Evolutionary conservation across 2,329 filamentous ascomycete species (phyloP), one percentile per base, ranked within the genome.

Genomic region (Seiridium unicorne): DNA sequence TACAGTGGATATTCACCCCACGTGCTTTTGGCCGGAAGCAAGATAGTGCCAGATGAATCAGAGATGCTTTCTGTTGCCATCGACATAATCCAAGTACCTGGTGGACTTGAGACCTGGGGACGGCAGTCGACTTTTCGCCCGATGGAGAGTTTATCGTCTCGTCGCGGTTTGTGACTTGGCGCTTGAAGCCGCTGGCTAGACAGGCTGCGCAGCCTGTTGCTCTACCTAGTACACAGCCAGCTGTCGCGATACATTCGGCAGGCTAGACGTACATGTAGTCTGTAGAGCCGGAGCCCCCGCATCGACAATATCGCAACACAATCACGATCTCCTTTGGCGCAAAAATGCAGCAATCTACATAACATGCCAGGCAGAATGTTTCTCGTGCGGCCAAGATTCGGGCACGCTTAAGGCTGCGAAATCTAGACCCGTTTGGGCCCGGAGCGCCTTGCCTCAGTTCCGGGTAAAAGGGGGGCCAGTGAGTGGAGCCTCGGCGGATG

Each of bases 361-460:
- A 13, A 42, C 38, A 42, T 26, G 18, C 18, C 18, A 42, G 13
- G 13, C 38, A 7, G 38, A 42, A 42, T 7, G 13, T 42, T 2
- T 42, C 31, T 9, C 26, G 5, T 51, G 32, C 32, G n/a, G 34
- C 5, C 31, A 51, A 51, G 32, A 13, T 35, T 51, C 31, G 10
- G 18, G 31, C 10, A 9, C 31, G 32, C 32, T 9, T 31, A 51
- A n/a, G n/a, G 18, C 6, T 31, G n/a, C 18, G 18, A n/a, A n/a
- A 31, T 46, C 54, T 57, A 46, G 44, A 47, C 54, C 44, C 10
- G 7, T 46, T 57, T 57, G 44, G 54, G 54, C 36, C 34, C 54
- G 54, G 54, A 57, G 54, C 42, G 46, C 54, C 42, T 57, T 57
- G 40, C 54, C 54, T 57, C 31, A 57, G 34, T 57, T 57, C 54